Evolutionary conservation across 257 asterid species (phyloP).

Genomic region (Eucommia ulmoides): DNA sequence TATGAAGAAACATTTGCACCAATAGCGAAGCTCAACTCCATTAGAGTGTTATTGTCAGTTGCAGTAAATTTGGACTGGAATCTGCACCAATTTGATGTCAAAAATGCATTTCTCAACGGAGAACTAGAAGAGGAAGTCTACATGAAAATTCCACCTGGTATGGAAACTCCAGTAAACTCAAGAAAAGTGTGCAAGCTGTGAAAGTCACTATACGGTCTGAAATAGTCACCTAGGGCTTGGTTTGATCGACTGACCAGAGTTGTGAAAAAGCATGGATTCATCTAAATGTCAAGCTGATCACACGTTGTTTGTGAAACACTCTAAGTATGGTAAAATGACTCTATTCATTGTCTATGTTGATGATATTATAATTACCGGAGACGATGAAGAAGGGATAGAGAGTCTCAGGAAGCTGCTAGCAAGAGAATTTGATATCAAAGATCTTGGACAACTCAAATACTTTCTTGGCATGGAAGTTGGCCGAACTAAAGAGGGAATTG

Average conservation of each 20-base stretch:
- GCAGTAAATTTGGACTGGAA: too few relatives aligned
- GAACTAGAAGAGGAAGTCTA: not conserved
- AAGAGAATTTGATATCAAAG: not conserved
- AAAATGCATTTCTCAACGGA: not conserved
- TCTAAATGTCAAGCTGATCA: not conserved
- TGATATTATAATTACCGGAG: not conserved
- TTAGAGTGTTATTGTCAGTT: not conserved
- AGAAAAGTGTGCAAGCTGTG: too few relatives aligned
- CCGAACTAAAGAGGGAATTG: not conserved
- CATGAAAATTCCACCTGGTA: not conserved
- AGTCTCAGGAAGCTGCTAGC: not conserved
- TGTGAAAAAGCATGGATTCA: not conserved
- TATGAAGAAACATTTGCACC: not conserved
- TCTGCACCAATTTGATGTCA: not conserved
- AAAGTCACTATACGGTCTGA: too few relatives aligned
- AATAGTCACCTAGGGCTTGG: not conserved
- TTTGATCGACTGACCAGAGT: not conserved
- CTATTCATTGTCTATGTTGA: not conserved
- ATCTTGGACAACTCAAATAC: not conserved
- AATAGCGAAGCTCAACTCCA: not conserved
- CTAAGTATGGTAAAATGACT: not conserved
- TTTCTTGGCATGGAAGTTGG: not conserved
- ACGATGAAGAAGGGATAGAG: too few relatives aligned
- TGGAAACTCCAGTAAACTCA: not conserved
- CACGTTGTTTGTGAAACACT: not conserved